These are phyloP conservation scores for Chenopodium album DNA, from an alignment of 148 eudicot genomes.

Conservation along the genomic window DNA sequence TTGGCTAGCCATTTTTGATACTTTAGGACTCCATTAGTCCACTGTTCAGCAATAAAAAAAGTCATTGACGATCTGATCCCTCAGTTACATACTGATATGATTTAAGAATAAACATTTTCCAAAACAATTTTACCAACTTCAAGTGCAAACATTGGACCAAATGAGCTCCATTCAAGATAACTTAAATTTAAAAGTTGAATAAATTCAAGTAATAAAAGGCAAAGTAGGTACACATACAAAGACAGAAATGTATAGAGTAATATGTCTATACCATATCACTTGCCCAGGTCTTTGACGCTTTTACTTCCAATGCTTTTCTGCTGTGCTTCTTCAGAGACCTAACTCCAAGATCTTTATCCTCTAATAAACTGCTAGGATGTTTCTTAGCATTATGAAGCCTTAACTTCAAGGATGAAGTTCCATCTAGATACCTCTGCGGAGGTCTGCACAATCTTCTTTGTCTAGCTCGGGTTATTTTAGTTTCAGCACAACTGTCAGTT, in stretches of 20 bases:
- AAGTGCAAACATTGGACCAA: neutral
- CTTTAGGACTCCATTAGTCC: neutral
- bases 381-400: slow-evolving; percentile 30
- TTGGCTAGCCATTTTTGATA: neutral
- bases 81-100: neutral
- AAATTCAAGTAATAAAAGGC: neutral
- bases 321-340: slow-evolving; percentile 34
- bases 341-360: slow-evolving; percentile 31
- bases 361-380: slow-evolving; percentile 26
- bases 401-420: slow-evolving; percentile 28
- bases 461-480: slow-evolving; percentile 24
- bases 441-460: slow-evolving; percentile 55
- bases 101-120: too few species aligned
- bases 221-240: neutral
- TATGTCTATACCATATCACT: slow-evolving; percentile 23
- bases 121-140: neutral
- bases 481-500: slow-evolving; percentile 28
- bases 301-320: slow-evolving; percentile 21
- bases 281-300: slow-evolving; percentile 6
- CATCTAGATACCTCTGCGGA: slow-evolving; percentile 49
- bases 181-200: neutral
- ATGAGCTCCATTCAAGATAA: neutral
- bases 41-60: neutral
- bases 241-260: neutral
- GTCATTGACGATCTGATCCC: neutral